These are phyloP conservation scores for Peronospora tabacina DNA, from an alignment of 352 stramenopile genomes.

Conservation along the genomic window DNA sequence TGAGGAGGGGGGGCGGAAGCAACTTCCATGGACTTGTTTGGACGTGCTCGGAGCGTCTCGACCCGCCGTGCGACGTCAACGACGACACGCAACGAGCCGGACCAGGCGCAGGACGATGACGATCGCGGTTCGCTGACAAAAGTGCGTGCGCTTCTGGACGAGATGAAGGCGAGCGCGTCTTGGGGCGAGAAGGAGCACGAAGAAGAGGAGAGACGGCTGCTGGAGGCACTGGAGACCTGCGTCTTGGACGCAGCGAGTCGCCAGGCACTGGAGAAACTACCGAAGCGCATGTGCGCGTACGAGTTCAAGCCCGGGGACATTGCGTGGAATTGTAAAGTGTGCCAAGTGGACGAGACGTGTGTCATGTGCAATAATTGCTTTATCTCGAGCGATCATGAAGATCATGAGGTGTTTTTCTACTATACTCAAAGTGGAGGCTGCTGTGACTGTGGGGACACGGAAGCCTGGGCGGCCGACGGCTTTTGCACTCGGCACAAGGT, in stretches of 20 bases:
- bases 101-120: not conserved
- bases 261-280: slow-evolving; percentile 46
- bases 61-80: slow-evolving; percentile 3
- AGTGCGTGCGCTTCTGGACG: slow-evolving; percentile 41
- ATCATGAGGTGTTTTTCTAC: slow-evolving; percentile 92
- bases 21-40: slow-evolving; percentile 31
- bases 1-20: too few species aligned
- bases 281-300: slow-evolving; percentile 88
- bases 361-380: slow-evolving; percentile 98
- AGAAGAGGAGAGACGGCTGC: slow-evolving; percentile 34
- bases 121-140: slow-evolving; percentile 17
- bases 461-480: slow-evolving; percentile 91
- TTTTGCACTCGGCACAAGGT: slow-evolving; percentile 93
- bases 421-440: slow-evolving; percentile 93
- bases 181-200: slow-evolving; percentile 61
- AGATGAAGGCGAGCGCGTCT: slow-evolving; percentile 39
- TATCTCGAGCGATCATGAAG: slow-evolving; percentile 89
- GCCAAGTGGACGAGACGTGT: slow-evolving; percentile 90
- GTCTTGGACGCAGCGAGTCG: slow-evolving; percentile 46
- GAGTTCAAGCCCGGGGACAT: slow-evolving; percentile 95
- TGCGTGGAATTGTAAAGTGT: slow-evolving; percentile 94
- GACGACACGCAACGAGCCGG: not conserved
- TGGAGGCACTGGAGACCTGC: slow-evolving; percentile 48
- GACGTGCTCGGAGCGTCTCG: slow-evolving; percentile 23
- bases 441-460: slow-evolving; percentile 96